Conservation (phyloP, 129 eudicot species). For the Tagetes erecta region DNA sequence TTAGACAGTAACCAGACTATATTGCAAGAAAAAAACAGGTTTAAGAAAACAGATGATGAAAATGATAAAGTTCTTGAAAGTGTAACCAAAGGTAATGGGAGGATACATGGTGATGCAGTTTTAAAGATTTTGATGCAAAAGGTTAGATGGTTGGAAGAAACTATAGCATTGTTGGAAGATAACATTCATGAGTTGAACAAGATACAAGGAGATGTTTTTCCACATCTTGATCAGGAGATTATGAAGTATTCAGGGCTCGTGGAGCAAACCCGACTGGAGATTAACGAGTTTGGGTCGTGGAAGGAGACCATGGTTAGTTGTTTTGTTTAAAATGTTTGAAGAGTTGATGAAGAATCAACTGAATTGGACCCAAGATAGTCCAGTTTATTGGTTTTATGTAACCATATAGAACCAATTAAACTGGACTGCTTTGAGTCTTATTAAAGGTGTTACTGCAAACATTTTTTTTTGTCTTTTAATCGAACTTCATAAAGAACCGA, state of each 20-base stretch:
- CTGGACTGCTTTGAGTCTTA: background rate
- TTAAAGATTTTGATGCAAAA: constrained; percentile 83
- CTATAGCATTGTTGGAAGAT: constrained; percentile 65
- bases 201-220: constrained; percentile 54
- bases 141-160: constrained; percentile 69
- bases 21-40: constrained; percentile 19
- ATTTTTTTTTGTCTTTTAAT: too few relatives aligned
- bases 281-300: constrained; percentile 61
- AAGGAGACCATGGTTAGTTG: constrained; percentile 57
- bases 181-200: constrained; percentile 55
- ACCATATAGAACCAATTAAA: background rate
- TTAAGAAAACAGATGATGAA: constrained; percentile 31
- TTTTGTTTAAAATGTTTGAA: background rate
- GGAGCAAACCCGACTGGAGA: constrained; percentile 56
- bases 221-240: constrained; percentile 64
- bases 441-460: background rate
- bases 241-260: constrained; percentile 44
- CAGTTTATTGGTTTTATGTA: background rate
- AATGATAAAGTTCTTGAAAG: constrained; percentile 53
- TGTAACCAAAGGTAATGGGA: constrained; percentile 49
- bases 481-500: too few relatives aligned
- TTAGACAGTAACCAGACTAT: constrained; percentile 40
- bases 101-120: constrained; percentile 77
- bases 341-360: background rate
- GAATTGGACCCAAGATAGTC: background rate